These are phyloP conservation scores for Melaleuca quinquenervia DNA, from an alignment of 345 rosid genomes.

Conservation along the genomic window DNA sequence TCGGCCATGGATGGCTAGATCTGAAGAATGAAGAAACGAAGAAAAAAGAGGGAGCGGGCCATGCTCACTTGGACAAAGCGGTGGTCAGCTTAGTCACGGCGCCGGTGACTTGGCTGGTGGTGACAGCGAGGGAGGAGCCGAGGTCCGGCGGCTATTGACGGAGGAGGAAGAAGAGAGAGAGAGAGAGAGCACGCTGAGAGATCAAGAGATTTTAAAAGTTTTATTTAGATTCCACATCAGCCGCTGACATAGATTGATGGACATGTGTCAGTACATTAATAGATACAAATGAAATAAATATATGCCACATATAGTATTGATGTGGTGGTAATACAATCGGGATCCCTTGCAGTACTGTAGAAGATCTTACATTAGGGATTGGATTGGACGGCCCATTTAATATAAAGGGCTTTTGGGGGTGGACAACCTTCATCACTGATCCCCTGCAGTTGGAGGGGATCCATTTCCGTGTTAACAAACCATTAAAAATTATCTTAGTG, in stretches of 20 bases:
- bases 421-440: too few relatives aligned
- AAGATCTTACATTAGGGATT: too few relatives aligned
- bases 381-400: too few relatives aligned
- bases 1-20: neutral
- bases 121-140: accelerated
- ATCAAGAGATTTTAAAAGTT: neutral
- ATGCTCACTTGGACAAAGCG: neutral
- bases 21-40: neutral
- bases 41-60: neutral
- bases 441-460: too few relatives aligned
- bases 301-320: neutral
- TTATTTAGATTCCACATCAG: neutral
- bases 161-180: neutral
- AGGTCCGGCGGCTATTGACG: neutral
- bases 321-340: neutral
- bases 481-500: too few relatives aligned
- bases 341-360: too few relatives aligned
- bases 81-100: neutral
- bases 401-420: too few relatives aligned
- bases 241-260: neutral
- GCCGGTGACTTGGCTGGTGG: neutral
- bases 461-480: too few relatives aligned
- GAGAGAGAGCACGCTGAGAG: neutral
- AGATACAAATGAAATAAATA: too few relatives aligned
- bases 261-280: neutral